These are phyloP conservation scores for Backusella australiensis DNA, from an alignment of 192 early-diverging fungal species.

Conservation along the genomic window DNA sequence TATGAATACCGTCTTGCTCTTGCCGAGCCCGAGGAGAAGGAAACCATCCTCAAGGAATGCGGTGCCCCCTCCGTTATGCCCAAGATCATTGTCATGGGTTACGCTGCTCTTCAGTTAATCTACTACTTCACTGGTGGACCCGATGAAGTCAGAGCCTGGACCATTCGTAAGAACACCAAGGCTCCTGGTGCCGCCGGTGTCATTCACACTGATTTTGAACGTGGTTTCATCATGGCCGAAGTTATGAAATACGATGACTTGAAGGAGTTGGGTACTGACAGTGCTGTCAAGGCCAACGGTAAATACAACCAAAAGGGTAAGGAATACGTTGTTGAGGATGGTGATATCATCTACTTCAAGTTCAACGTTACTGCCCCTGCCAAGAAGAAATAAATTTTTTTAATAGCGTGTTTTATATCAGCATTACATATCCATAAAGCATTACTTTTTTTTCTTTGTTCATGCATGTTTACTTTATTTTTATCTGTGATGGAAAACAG, in stretches of 20 bases:
- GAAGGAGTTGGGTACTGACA: conserved; percentile 78
- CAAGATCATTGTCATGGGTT: conserved; percentile 93
- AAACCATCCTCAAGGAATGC: conserved; percentile 60
- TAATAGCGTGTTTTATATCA: not conserved
- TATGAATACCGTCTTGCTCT: conserved; percentile 58
- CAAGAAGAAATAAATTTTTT: conserved; percentile 23
- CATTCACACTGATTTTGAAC: conserved; percentile 86
- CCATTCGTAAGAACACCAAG: conserved; percentile 55
- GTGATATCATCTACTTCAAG: conserved; percentile 86
- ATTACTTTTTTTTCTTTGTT: not conserved
- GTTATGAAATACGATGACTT: conserved; percentile 88
- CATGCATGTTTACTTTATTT: not conserved
- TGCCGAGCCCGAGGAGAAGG: conserved; percentile 52
- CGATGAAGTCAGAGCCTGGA: conserved; percentile 93
- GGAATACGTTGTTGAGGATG: conserved; percentile 90
- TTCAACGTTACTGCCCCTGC: conserved; percentile 30
- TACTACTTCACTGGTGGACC: conserved; percentile 96
- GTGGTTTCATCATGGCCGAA: conserved; percentile 94
- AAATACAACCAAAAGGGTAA: conserved; percentile 91
- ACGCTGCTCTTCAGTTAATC: conserved; percentile 78
- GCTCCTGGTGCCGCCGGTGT: conserved; percentile 87
- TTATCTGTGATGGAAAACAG: no score
- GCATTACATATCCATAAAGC: not conserved
- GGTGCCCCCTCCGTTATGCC: conserved; percentile 73
- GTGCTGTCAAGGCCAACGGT: conserved; percentile 87